Base-by-base conservation (phyloP, 1,284 basidiomycete species). In the Puccinia brachypodii region DNA sequence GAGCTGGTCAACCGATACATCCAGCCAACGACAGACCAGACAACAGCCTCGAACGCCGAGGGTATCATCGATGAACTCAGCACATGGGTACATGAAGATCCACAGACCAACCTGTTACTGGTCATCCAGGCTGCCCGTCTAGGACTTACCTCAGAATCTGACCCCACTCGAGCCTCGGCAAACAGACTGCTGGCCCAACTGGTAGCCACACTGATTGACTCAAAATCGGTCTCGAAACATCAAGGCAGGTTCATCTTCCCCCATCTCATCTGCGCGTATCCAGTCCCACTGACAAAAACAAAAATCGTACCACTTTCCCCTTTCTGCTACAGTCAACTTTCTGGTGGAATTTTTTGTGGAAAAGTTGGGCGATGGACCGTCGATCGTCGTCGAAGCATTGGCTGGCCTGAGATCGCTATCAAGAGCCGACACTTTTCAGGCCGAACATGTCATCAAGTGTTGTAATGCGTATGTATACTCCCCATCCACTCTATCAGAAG, bases 291-390 rank as follows among this genome's bases (percentile, higher is more conserved):
- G 9, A 50, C 60, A 38, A 40, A 42, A 44, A 44, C 25, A n/a
- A n/a, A n/a, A n/a, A n/a, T n/a, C n/a, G n/a, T n/a, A n/a, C 25
- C 31, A 33, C 42, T 71, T 25, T 2, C 40, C 25, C 25, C 47
- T 47, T 47, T 40, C 66, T 22, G 25, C n/a, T 31, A 40, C 62
- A 80, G 77, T 80, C 56, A 71, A 72, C 25, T 56, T 56, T 64
- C 56, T 80, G 11, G 36, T 80, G 47, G 58, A 80, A 58, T 80
- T 80, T 56, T 80, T 80, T 42, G 28, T 60, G 6, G 53, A 72
- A 58, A 80, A 80, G 42, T 40, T 80, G 40, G 58, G 31, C 56
- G 77, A 80, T 73, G 66, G 58, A 42, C 68, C 77, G 19, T 58
- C 58, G 8, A 58, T 80, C 25, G 25, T 80, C n/a, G 22, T 80